phyloP scores from a whole-genome alignment of 129 eudicot genomes.

The Lactuca sativa region DNA sequence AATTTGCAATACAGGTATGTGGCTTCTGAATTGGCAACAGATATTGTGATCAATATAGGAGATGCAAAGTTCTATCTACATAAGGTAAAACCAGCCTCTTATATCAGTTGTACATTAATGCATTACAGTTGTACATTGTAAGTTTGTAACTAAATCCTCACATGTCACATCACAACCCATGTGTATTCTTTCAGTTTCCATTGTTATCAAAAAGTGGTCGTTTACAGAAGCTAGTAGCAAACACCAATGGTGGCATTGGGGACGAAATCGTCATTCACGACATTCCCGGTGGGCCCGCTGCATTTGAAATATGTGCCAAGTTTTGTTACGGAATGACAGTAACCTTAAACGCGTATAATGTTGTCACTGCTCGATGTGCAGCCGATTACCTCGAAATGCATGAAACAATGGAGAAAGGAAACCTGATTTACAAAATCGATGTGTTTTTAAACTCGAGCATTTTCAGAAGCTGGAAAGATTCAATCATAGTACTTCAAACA shows the following conservation, averaged over 20 bases:
- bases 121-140: background rate
- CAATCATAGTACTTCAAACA: conserved; percentile 84
- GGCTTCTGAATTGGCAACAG: conserved; percentile 81
- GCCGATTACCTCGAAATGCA: conserved; percentile 94
- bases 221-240: conserved; percentile 66
- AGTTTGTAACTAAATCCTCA: no score
- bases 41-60: conserved; percentile 59
- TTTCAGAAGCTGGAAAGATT: conserved; percentile 96
- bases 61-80: conserved; percentile 88
- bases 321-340: conserved; percentile 96
- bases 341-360: conserved; percentile 84
- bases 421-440: conserved; percentile 81
- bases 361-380: conserved; percentile 75
- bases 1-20: conserved; percentile 59
- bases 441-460: conserved; percentile 76
- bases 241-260: conserved; percentile 45
- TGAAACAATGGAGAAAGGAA: conserved; percentile 84
- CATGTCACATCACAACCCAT: background rate
- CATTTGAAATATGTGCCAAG: conserved; percentile 88
- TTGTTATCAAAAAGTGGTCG: conserved; percentile 80
- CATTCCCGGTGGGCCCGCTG: conserved; percentile 82
- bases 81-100: conserved; percentile 53
- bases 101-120: conserved; percentile 6
- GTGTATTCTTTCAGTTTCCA: conserved; percentile 67
- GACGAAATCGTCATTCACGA: conserved; percentile 69